Conservation (phyloP, 805 yeast species). For the Candida manassasensis region DNA sequence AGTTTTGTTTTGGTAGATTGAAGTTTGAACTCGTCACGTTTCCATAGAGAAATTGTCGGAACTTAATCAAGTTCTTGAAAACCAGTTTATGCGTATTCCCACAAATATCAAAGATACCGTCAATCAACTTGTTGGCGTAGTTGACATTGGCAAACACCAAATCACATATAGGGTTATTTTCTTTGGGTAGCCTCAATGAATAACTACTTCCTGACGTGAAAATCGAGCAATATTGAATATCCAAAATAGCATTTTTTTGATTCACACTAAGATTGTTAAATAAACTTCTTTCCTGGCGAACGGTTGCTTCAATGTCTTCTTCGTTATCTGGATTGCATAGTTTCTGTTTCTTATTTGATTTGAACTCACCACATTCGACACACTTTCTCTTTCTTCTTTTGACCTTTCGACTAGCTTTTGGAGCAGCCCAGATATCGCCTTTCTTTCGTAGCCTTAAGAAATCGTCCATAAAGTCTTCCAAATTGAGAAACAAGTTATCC, state of each 20-base stretch:
- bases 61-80: constrained; percentile 6
- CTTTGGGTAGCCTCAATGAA: neutral
- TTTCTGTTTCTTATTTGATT: constrained; percentile 4
- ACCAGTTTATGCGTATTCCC: neutral
- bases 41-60: constrained; percentile 13
- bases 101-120: constrained; percentile 15
- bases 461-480: constrained; percentile 4
- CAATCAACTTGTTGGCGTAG: constrained; percentile 12
- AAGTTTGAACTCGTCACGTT: constrained; percentile 1
- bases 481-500: constrained; percentile 2
- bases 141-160: constrained; percentile 19
- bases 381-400: neutral
- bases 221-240: constrained; percentile 17
- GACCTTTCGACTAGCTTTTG: neutral
- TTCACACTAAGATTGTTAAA: constrained; percentile 5
- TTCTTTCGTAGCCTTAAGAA: constrained; percentile 2
- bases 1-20: constrained; percentile 6
- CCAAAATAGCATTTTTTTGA: constrained; percentile 16
- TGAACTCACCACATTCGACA: neutral
- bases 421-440: neutral
- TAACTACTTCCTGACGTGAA: constrained; percentile 17
- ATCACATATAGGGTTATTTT: constrained; percentile 6
- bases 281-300: constrained; percentile 1
- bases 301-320: neutral
- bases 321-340: no score